Base-by-base conservation (phyloP, 2,329 filamentous ascomycete genomes). In the Cytospora paraplurivora region DNA sequence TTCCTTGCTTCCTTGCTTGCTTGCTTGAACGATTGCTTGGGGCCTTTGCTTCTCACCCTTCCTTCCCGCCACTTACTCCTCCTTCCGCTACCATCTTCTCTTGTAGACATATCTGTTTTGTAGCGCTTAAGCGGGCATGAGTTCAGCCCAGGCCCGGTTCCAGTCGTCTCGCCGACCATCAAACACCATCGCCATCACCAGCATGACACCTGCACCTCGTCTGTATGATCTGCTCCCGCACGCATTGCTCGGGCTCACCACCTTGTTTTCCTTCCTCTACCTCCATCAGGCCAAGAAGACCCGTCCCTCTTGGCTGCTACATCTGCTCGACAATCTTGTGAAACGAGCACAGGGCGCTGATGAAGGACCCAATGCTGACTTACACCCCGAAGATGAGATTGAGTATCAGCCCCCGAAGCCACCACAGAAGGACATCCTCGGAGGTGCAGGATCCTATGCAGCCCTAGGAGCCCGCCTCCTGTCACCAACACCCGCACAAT, bases 401-500 rank as follows among this genome's bases (percentile, higher is more conserved):
- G 90, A 97, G 70, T 96, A 92, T 71, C 81, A 85, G 37, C 88
- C 88, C 3, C 86, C 89, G 50, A 87, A 79, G 62, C 84, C 88
- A 5, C 82, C 89, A 13, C 88, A 90, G 47, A 85, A 84, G 70
- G 84, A 94, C 72, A 84, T 97, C 21, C 81, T 95, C n/a, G 95
- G 95, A 59, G 95, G 95, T 32, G 95, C 90, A 34, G 95, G 93
- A 33, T 85, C 93, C 2, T 98, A 91, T 75, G 89, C 91, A 10
- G 92, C 93, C 8, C 80, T 98, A 7, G 95, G 95, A 21, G 95
- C 95, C 19, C 90, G 95, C 37, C 81, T 99, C 56, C 90, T 97
- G 74, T 94, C 92, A 5, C 91, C 92, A 2, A 78, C 82, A 37
- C 82, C 87, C 3, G 72, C 76, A 8, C 70, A 81, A 53, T 90